phyloP scores from a whole-genome alignment of 495 filamentous ascomycete species.

The Xylaria venustula region DNA sequence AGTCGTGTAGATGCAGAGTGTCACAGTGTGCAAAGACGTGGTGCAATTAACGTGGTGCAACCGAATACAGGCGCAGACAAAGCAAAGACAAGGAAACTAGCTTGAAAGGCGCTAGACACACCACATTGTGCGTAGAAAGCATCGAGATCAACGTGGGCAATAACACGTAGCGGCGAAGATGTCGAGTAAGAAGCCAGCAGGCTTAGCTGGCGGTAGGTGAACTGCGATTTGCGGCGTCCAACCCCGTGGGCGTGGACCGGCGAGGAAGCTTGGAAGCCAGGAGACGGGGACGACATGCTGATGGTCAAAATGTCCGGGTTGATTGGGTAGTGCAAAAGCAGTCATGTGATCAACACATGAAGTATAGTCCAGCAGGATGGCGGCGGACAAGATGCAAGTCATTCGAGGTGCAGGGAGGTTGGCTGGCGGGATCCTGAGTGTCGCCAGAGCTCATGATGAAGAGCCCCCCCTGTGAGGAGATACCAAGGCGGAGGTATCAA shows the following conservation, averaged over 20 bases:
- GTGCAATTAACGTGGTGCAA: too few relatives aligned
- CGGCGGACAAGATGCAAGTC: background rate
- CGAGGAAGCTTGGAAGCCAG: constrained; percentile 37
- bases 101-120: constrained; percentile 40
- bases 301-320: background rate
- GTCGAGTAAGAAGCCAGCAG: constrained; percentile 70
- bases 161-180: constrained; percentile 76
- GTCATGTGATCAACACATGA: constrained; percentile 5
- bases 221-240: constrained; percentile 60
- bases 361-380: background rate
- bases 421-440: background rate
- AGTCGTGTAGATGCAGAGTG: background rate
- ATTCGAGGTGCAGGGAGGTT: background rate
- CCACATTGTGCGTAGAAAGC: constrained; percentile 98
- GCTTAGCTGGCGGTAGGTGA: constrained; percentile 79
- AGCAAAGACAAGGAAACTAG: background rate
- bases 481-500: background rate
- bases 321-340: constrained; percentile 1
- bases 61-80: background rate
- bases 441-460: background rate
- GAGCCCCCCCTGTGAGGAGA: background rate
- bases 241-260: constrained; percentile 32
- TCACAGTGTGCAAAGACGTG: background rate
- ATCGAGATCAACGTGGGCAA: constrained; percentile 93
- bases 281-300: constrained; percentile 29